phyloP scores from a whole-genome alignment of 164 flowering plant species.

The Warburgia ugandensis region DNA sequence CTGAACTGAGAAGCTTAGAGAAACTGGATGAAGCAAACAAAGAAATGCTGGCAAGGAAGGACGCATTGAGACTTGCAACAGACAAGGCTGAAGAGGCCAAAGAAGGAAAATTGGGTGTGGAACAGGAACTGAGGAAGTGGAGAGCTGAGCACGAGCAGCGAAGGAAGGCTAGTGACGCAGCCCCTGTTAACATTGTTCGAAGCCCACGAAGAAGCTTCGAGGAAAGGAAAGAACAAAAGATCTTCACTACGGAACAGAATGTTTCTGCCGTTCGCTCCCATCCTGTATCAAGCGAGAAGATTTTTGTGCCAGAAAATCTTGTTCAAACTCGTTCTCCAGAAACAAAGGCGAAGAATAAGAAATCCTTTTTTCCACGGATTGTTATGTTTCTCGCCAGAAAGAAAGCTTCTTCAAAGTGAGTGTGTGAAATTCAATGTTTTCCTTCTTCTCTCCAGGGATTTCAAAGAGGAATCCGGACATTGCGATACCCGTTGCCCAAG shows the following conservation, averaged over 20 bases:
- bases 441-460: too few relatives aligned
- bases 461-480: too few relatives aligned
- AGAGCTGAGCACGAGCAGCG: constrained; percentile 74
- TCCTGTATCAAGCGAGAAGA: constrained; percentile 21
- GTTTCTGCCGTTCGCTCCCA: constrained; percentile 13
- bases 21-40: constrained; percentile 56
- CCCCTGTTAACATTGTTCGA: too few relatives aligned
- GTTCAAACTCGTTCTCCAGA: constrained; percentile 30
- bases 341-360: constrained; percentile 56
- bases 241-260: constrained; percentile 15
- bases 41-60: constrained; percentile 44
- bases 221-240: constrained; percentile 33
- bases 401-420: constrained; percentile 7
- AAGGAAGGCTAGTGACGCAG: constrained; percentile 48
- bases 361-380: constrained; percentile 9
- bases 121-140: constrained; percentile 90
- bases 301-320: constrained; percentile 9
- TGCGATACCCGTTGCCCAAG: too few relatives aligned
- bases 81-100: constrained; percentile 75
- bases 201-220: constrained; percentile 29
- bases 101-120: constrained; percentile 79
- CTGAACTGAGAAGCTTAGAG: constrained; percentile 53
- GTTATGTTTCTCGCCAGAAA: constrained; percentile 10
- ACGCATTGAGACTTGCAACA: constrained; percentile 42
- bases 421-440: too few relatives aligned